phyloP scores from a whole-genome alignment of 228 moss, liverwort and hornwort species.

The Sphagnum fallax region DNA sequence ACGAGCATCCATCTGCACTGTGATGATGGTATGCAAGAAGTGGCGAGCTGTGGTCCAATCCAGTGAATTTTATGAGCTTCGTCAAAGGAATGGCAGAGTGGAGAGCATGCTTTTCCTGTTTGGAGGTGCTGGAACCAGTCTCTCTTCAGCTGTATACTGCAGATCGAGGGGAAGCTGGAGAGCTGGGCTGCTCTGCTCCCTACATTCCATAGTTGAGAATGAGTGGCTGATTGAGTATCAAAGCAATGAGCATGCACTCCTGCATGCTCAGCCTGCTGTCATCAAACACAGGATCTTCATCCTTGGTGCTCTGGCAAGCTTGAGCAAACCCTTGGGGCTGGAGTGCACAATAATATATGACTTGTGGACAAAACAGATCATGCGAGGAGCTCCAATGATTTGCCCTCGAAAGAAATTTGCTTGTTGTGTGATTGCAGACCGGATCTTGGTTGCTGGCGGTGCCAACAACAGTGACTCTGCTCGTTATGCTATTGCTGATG shows the following conservation, averaged over 20 bases:
- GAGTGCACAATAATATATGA: constrained; percentile 82
- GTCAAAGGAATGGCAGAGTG: constrained; percentile 51
- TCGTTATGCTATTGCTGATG: constrained; percentile 57
- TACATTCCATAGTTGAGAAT: constrained; percentile 58
- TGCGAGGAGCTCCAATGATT: constrained; percentile 62
- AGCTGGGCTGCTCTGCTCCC: constrained; percentile 62
- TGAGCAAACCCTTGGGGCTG: constrained; percentile 28
- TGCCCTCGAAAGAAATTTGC: constrained; percentile 76
- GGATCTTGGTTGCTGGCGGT: constrained; percentile 77
- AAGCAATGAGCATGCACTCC: constrained; percentile 64
- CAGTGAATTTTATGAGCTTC: constrained; percentile 67
- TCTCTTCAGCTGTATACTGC: constrained; percentile 63
- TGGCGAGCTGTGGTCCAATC: constrained; percentile 71
- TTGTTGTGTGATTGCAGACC: constrained; percentile 56
- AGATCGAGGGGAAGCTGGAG: constrained; percentile 68
- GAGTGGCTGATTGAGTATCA: constrained; percentile 70
- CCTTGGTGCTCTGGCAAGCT: constrained; percentile 57
- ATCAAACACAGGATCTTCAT: constrained; percentile 79
- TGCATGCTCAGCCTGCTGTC: constrained; percentile 71
- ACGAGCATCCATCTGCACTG: constrained; percentile 63
- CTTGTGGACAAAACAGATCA: constrained; percentile 72
- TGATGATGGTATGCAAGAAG: constrained; percentile 86
- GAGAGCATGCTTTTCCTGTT: constrained; percentile 78
- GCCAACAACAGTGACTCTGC: constrained; percentile 54
- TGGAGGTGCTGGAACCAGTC: constrained; percentile 66